Evolutionary conservation across 805 yeast species (phyloP), one percentile per base, ranked within the genome.

Genomic region (Kuraishia ogatae): DNA sequence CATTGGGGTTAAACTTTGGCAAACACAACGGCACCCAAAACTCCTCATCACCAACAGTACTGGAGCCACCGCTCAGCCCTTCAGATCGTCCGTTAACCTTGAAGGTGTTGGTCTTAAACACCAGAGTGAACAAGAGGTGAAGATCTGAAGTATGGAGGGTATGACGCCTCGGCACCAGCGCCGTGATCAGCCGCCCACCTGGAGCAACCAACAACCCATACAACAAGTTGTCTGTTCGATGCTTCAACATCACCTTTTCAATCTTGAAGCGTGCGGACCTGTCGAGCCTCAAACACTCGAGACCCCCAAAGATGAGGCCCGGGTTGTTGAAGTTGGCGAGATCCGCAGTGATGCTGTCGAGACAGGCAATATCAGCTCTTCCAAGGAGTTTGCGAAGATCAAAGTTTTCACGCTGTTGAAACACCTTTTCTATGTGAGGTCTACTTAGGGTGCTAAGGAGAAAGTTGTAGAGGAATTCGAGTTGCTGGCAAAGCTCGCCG

Each of bases 11-110:
- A 73, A 93, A 93, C 61, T 87, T 83, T 0, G 98, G 97, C 66
- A 93, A 76, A 68, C 99, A 93, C 0, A 93, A 76, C 0, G 99
- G 99, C 13, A 89, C 80, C 98, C 98, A 94, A 56, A 90, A 81
- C 64, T 92, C 97, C 60, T 87, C 87, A 55, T 54, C 55, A 17
- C 15, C 21, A n/a, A n/a, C n/a, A n/a, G n/a, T 11, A 7, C 22
- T 26, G 22, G 19, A 28, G 13, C 2, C 52, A 48, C 7, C 55
- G 60, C n/a, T 60, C 61, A 10, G 62, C 65, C 11, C 56, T 58
- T 13, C 26, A 52, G 6, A 50, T 39, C 13, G 43, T n/a, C n/a
- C n/a, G 22, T 57, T 43, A 28, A 73, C 73, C 24, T 72, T 72
- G 58, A 81, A 76, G 0, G 82, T 74, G 50, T 72, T 70, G n/a